Evolutionary conservation across 2,329 filamentous ascomycete species (phyloP).

Genomic region (Aspergillus sp.): DNA sequence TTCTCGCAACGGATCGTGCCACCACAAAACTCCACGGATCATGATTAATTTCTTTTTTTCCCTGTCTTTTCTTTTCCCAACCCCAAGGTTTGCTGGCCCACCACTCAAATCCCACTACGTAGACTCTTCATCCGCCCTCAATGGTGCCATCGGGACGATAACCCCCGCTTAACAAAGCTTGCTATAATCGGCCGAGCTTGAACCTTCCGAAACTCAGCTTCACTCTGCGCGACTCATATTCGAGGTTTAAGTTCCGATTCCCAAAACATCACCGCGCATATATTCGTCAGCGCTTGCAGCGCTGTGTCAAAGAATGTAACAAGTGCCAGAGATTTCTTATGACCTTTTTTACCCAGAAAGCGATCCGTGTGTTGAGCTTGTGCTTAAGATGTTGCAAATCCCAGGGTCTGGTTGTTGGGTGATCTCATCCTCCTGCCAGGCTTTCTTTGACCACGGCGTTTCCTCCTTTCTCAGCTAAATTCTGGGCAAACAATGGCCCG

Average conservation of each 20-base stretch:
- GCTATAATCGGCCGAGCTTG: neutral
- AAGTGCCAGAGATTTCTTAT: conserved; percentile 3
- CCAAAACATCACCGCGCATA: neutral
- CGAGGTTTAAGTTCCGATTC: neutral
- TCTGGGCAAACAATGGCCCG: conserved; percentile 1
- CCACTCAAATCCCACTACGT: neutral
- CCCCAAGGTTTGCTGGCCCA: neutral
- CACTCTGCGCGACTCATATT: neutral
- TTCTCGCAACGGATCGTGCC: conserved; percentile 5
- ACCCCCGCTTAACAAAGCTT: neutral
- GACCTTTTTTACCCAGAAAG: conserved; percentile 9
- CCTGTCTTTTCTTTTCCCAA: neutral
- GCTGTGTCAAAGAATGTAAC: conserved; percentile 9
- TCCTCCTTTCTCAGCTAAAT: neutral
- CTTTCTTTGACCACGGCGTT: conserved; percentile 5
- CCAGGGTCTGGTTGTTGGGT: conserved; percentile 3
- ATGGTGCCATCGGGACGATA: neutral
- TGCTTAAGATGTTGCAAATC: conserved; percentile 1
- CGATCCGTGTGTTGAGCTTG: conserved; percentile 10
- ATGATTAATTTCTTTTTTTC: neutral
- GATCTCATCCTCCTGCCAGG: neutral
- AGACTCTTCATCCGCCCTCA: neutral
- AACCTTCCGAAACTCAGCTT: conserved; percentile 1
- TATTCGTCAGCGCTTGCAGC: conserved; percentile 14
- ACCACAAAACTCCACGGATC: neutral